Evolutionary conservation across 2,329 filamentous ascomycete genomes (phyloP).

Genomic region (Colletotrichum costaricense): DNA sequence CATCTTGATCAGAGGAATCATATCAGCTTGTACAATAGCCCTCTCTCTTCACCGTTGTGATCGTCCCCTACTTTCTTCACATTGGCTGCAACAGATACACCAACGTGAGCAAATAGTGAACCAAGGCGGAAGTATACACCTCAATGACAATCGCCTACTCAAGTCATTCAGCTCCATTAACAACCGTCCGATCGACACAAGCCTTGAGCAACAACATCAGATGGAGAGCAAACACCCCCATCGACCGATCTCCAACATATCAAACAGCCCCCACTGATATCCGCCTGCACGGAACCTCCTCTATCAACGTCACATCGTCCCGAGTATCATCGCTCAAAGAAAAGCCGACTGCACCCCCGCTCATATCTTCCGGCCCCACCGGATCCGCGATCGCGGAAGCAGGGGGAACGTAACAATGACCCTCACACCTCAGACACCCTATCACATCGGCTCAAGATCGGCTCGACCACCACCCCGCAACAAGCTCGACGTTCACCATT

Average conservation of each 20-base stretch:
- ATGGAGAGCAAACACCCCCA: not conserved
- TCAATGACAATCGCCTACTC: no score
- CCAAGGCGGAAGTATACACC: no score
- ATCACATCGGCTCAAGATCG: not conserved
- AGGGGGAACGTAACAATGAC: not conserved
- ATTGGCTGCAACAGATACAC: no score
- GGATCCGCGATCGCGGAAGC: not conserved
- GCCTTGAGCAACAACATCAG: not conserved
- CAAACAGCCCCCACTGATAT: not conserved
- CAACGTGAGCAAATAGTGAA: no score
- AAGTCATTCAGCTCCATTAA: not conserved
- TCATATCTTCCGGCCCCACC: not conserved
- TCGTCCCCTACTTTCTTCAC: no score
- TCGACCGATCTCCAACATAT: not conserved
- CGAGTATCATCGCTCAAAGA: not conserved
- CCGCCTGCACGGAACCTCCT: not conserved
- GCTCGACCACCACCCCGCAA: not conserved
- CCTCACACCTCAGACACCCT: not conserved
- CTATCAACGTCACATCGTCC: conserved; percentile 24
- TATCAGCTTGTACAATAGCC: no score
- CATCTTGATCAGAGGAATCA: no score
- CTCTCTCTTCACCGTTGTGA: no score
- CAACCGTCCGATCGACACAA: not conserved
- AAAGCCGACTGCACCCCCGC: not conserved
- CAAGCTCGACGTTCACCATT: no score